Base-by-base conservation (phyloP, 2,329 filamentous ascomycete genomes). In the Talaromyces sp. region DNA sequence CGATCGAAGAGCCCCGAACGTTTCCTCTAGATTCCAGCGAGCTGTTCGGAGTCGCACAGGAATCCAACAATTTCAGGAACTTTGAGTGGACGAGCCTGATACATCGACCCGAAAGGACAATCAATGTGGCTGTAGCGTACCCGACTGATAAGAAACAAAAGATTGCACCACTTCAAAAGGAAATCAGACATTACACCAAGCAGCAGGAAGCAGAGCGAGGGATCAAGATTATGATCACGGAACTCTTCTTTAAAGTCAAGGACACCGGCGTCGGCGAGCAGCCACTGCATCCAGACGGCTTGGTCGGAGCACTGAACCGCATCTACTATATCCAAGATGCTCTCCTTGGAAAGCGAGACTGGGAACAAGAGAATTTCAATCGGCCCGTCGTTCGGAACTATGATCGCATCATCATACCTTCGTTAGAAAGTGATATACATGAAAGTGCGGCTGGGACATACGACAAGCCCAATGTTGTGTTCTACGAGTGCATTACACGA, bases 401-500 rank as follows among this genome's bases (percentile, higher is more conserved):
- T 42, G 5, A 42, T 28, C 58, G 58, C 16, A 52, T 60, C 21
- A 54, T 60, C 18, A 33, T 60, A 18, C 28, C 46, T 14, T 60
- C 58, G 0, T 14, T 60, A 35, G 58, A 60, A 9, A 54, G 58
- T n/a, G 58, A 60, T n/a, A 40, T 60, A 18, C 11, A 28, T 14
- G 5, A 12, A 28, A n/a, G 14, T 8, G 2, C 12, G 3, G 5
- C 3, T n/a, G n/a, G n/a, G 3, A 5, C 5, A 42, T 42, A 40
- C 16, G 58, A 60, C 35, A 60, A 60, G 46, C 58, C 58, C 5
- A 60, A 60, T 31, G 7, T 60, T 1, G 8, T 60, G 14, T 54
- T 60, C 14, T 54, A 42, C 18, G 58, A 60, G 25, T 60, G 44
- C 18, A 11, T 33, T 3, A 60, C 58, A 1, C 0, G 9, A 18